Evolutionary conservation across 495 filamentous ascomycete genomes (phyloP), one percentile per base, ranked within the genome.

Genomic region (Penicillium pancosmium): DNA sequence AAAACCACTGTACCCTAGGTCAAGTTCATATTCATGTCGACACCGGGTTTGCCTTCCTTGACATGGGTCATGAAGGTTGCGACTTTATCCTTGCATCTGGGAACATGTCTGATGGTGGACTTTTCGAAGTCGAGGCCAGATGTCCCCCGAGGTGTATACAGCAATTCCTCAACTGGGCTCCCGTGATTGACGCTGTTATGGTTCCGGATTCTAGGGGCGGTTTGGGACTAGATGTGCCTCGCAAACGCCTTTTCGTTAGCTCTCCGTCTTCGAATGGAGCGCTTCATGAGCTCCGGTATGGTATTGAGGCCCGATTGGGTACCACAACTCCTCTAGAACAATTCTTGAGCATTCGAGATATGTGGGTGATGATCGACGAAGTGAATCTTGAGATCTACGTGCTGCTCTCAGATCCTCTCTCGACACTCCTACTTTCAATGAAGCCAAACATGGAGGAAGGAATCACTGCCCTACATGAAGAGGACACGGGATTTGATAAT

Each of bases 51-150:
- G 76, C 76, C 61, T 72, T 77, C 11, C 61, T 81, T 46, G 72
- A 79, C 50, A 73, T 81, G 76, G 57, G 78, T 74, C 38, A 81
- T 66, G 61, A 78, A 8, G 83, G 81, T 52, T 85, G 85, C 21
- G 93, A 97, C 67, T 76, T 95, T 40, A 80, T 97, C 43, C 75
- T 96, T 18, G 84, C 89, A 6, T 90, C 87, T 15, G 91, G 94
- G n/a, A 86, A 88, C 53, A 86, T 86, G 48, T 89, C 92, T n/a
- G 80, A 87, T 61, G 94, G 93, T 7, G 87, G 87, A 0, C 79
- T 92, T 11, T 95, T 89, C 78, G 75, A 84, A 61, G 87, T 90
- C 70, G 75, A 85, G 70, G 74, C 74, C 40, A 68, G 82, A 51
- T 70, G 79, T 41, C 70, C 77, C 38, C 78, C 79, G 19, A 73